Base-by-base conservation (phyloP, 2,329 filamentous ascomycete species). In the Seiridium unicorne region DNA sequence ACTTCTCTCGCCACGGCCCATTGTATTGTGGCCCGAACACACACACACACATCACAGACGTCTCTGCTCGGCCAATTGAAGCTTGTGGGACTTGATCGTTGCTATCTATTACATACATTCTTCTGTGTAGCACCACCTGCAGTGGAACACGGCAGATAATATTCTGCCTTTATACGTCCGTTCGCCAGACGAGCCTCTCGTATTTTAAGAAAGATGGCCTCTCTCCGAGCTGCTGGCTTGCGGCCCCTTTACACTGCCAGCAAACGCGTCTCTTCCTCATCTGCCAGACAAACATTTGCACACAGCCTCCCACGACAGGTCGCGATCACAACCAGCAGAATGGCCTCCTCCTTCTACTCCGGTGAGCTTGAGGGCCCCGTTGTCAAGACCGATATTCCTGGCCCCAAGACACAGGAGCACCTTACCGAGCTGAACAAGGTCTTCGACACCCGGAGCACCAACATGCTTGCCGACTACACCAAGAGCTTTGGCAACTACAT, bases 391-490 rank as follows among this genome's bases (percentile, higher is more conserved):
- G 75, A 78, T 51, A 90, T 96, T 60, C 92, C 92, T 0, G 92
- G 92, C 0, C 92, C 92, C 44, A 84, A 88, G 78, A 87, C 88
- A 74, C 83, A 87, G 78, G 83, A 86, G 68, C 83, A 85, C 55
- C 87, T 90, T 64, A 80, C 86, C 63, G 85, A 92, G 73, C 84
- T 96, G 63, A 80, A 90, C 76, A 80, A 88, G 71, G 90, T 96
- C 61, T 96, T 95, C 71, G 92, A 96, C 74, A 94, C 91, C 4
- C 84, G 92, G 63, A 92, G 89, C 76, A 78, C 94, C 79, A 96
- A 95, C 81, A 90, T 93, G 87, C 80, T 93, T 69, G 84, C 84
- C 62, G 89, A 93, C 76, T 94, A 92, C 76, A 81, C 83, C 65
- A 85, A 88, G 76, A 91, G 88, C 68, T 77, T 82, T 61, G 92